These are phyloP conservation scores for Phytophthora megakarya DNA, from an alignment of 352 stramenopile species.

Conservation along the genomic window DNA sequence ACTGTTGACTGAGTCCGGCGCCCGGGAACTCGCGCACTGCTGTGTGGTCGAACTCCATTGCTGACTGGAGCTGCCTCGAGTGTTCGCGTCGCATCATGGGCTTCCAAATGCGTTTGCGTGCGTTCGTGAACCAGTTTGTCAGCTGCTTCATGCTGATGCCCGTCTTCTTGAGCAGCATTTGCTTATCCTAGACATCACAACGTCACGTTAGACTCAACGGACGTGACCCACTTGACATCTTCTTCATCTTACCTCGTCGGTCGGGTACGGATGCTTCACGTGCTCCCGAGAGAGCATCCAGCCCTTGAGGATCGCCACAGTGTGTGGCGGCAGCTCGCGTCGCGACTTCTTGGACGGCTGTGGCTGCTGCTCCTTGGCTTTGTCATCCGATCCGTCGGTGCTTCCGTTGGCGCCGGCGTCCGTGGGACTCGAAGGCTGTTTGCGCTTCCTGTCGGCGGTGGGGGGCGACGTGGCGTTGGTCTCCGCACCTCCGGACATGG, in stretches of 20 bases:
- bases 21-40: slow-evolving; percentile 45
- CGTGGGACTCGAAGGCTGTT: slow-evolving; percentile 32
- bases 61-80: slow-evolving; percentile 75
- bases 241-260: slow-evolving; percentile 65
- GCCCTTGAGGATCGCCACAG: slow-evolving; percentile 83
- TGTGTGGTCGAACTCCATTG: slow-evolving; percentile 73
- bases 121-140: slow-evolving; percentile 92
- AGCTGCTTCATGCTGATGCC: slow-evolving; percentile 92
- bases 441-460: slow-evolving; percentile 34
- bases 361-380: slow-evolving; percentile 41
- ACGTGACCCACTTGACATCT: slow-evolving; percentile 10
- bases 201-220: slow-evolving; percentile 18
- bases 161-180: slow-evolving; percentile 90
- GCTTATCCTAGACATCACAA: slow-evolving; percentile 67
- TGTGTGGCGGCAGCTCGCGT: slow-evolving; percentile 81
- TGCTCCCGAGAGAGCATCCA: slow-evolving; percentile 91
- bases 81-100: slow-evolving; percentile 89
- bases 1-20: slow-evolving; percentile 34
- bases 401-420: slow-evolving; percentile 35
- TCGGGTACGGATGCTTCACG: slow-evolving; percentile 90
- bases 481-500: slow-evolving; percentile 28
- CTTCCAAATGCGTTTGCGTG: slow-evolving; percentile 90
- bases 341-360: slow-evolving; percentile 75
- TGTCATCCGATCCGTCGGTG: slow-evolving; percentile 31
- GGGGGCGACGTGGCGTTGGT: slow-evolving; percentile 20